phyloP scores from a whole-genome alignment of 192 early-diverging fungal genomes.

The Coemansia sp. region DNA sequence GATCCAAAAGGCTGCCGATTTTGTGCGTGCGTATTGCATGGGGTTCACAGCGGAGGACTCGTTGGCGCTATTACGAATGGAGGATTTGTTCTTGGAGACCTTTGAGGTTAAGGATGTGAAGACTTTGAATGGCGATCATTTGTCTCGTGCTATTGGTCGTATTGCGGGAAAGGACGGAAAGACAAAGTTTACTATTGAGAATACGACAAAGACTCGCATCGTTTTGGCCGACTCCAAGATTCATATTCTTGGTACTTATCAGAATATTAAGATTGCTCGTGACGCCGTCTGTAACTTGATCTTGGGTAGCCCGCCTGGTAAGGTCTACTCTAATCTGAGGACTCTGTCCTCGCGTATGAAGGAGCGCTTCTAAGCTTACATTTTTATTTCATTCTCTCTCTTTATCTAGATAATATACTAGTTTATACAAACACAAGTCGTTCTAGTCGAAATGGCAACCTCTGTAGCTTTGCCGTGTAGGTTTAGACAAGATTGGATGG shows the following conservation, averaged over 20 bases:
- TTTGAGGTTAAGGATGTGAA: conserved; percentile 99
- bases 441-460: too few relatives aligned
- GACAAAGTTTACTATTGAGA: conserved; percentile 97
- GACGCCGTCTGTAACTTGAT: conserved; percentile 91
- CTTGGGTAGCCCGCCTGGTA: conserved; percentile 93
- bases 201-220: conserved; percentile 92
- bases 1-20: conserved; percentile 96
- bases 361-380: conserved; percentile 77
- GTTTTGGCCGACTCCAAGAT: conserved; percentile 97
- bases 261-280: conserved; percentile 94
- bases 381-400: background rate
- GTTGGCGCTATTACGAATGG: conserved; percentile 89
- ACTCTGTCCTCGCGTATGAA: conserved; percentile 88
- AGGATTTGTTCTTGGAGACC: conserved; percentile 94
- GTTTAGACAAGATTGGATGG: too few relatives aligned
- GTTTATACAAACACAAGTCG: background rate
- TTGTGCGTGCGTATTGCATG: conserved; percentile 88
- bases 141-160: conserved; percentile 96
- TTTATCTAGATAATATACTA: background rate
- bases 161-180: conserved; percentile 98
- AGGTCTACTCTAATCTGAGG: conserved; percentile 89
- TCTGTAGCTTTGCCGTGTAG: too few relatives aligned
- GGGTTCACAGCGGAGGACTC: conserved; percentile 96
- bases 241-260: conserved; percentile 92
- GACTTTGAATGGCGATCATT: conserved; percentile 91